Base-by-base conservation (phyloP, 1,284 basidiomycete species). In the Ceratorhiza oryzae-sativae region DNA sequence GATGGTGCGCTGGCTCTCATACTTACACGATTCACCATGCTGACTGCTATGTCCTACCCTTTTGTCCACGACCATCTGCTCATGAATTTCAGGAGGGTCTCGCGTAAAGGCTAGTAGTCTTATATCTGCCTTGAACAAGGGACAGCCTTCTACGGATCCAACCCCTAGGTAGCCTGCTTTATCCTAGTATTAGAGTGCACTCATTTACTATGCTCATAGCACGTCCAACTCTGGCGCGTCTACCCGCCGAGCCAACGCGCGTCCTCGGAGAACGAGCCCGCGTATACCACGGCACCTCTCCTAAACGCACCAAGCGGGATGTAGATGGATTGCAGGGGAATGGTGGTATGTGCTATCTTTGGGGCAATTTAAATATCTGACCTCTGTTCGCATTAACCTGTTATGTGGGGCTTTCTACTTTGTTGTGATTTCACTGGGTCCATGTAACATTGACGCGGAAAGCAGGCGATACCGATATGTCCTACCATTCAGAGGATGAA, bases 221-320 rank as follows among this genome's bases (percentile, higher is more conserved):
- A 1, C 32, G 12, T 25, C 62, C n/a, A 25, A 20, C 8, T 36
- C 46, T 30, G 41, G 5, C 34, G 30, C 49, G 20, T 30, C 46
- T 27, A n/a, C 34, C 25, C 32, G 34, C 10, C 48, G 62, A 23
- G 18, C 48, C 46, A 67, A 32, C 48, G 62, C 12, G 48, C 32
- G 18, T 67, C 62, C 8, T 67, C 62, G 20, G 62, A 67, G 30
- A 27, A 39, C 9, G 62, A 67, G 34, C 30, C n/a, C 13, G 20
- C 25, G 8, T 46, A 63, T 18, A 13, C 9, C 9, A 9, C 3
- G 62, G 62, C 10, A 36, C 49, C 18, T 53, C 62, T 13, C 62
- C 62, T 18, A 67, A 67, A 30, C 62, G 62, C n/a, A 48, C 46
- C 4, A 67, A 55, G 39, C 42, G 46, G 20, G 20, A 32, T 12